Conservation (phyloP, 179 eudicot species). For the Spergularia azorica region DNA sequence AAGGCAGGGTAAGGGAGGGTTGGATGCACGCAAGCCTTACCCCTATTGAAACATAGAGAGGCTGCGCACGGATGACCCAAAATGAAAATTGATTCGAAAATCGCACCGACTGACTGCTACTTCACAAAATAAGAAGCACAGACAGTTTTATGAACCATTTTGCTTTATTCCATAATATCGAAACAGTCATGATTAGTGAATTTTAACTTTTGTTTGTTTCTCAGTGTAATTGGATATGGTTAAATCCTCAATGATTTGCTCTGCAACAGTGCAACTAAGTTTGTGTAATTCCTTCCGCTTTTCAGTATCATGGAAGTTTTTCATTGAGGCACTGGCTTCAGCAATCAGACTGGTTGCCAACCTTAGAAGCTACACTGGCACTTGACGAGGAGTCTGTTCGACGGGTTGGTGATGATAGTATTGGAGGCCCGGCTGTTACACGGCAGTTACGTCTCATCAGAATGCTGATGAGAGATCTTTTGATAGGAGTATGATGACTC, state of each 20-base stretch:
- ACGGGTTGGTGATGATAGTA: constrained; percentile 91
- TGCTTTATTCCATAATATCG: too few relatives aligned
- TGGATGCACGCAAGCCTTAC: too few relatives aligned
- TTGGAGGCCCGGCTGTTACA: constrained; percentile 95
- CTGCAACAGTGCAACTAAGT: not conserved
- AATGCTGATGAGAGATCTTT: constrained; percentile 91
- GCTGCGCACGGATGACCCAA: too few relatives aligned
- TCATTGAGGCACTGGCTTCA: constrained; percentile 97
- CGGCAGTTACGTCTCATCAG: constrained; percentile 84
- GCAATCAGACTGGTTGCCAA: constrained; percentile 97
- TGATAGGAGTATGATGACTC: constrained; percentile 78
- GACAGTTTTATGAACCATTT: not conserved
- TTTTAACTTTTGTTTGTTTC: too few relatives aligned
- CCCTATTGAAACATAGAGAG: too few relatives aligned
- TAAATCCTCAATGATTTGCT: not conserved
- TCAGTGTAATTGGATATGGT: too few relatives aligned
- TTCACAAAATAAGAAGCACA: too few relatives aligned
- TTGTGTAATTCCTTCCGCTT: not conserved
- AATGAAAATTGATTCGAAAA: too few relatives aligned
- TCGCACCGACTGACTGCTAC: too few relatives aligned
- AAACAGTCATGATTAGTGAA: not conserved
- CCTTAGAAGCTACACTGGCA: constrained; percentile 93
- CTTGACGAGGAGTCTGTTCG: constrained; percentile 92
- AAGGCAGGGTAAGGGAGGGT: too few relatives aligned
- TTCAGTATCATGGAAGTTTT: constrained; percentile 94